Evolutionary conservation across 140 eudicot genomes (phyloP).

Genomic region (Flaveria floridana): DNA sequence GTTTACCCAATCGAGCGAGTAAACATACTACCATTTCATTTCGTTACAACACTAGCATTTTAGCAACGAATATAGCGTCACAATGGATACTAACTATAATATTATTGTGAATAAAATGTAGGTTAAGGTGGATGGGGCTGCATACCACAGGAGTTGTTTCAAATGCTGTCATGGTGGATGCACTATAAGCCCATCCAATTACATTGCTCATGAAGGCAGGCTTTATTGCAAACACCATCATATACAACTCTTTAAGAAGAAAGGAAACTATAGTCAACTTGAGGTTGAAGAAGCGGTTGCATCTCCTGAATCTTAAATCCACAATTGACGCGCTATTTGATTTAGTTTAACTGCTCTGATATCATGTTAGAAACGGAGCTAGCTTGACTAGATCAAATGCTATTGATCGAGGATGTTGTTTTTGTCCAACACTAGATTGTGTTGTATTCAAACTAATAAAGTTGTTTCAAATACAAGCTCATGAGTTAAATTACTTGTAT

Average conservation of each 20-base stretch:
- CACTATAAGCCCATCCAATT: constrained; percentile 87
- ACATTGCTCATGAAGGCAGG: constrained; percentile 68
- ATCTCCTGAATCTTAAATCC: constrained; percentile 30
- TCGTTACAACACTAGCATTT: not conserved
- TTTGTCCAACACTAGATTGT: constrained; percentile 30
- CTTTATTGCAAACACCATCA: constrained; percentile 85
- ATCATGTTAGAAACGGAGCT: constrained; percentile 8
- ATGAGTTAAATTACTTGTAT: not conserved
- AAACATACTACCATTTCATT: constrained; percentile 12
- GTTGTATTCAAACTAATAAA: constrained; percentile 30
- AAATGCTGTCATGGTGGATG: constrained; percentile 93
- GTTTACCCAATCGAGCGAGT: constrained; percentile 94
- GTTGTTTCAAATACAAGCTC: not conserved
- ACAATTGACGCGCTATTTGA: not conserved
- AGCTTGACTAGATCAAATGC: constrained; percentile 14
- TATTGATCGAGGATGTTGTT: constrained; percentile 25
- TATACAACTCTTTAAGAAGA: constrained; percentile 68
- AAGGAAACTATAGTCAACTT: constrained; percentile 70
- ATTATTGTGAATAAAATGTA: constrained; percentile 5
- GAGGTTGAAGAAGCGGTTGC: constrained; percentile 37
- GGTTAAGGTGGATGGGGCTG: constrained; percentile 67
- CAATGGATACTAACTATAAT: no score
- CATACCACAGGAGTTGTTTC: constrained; percentile 80
- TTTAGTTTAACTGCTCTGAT: not conserved
- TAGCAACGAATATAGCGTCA: not conserved